phyloP scores from a whole-genome alignment of 305 asterid genomes.

The Plantago rigida region DNA sequence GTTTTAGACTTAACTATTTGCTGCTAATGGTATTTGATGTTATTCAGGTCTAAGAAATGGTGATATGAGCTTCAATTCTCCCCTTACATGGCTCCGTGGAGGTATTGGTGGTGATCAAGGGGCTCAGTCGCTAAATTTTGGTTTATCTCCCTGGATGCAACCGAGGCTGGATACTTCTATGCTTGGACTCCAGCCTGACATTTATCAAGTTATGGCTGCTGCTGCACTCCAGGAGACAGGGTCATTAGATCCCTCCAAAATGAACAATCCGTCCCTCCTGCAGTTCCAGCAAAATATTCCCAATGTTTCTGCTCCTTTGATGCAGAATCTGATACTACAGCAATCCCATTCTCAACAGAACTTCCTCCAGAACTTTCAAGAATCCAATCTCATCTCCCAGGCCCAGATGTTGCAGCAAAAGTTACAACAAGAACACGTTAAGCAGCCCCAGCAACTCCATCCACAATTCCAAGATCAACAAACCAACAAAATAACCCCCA shows the following conservation, averaged over 20 bases:
- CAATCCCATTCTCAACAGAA: conserved; percentile 50
- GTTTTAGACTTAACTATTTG: background rate
- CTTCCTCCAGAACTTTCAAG: conserved; percentile 51
- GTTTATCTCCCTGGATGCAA: conserved; percentile 69
- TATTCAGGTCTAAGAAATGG: conserved; percentile 49
- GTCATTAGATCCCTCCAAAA: conserved; percentile 51
- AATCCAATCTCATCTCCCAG: conserved; percentile 48
- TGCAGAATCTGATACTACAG: conserved; percentile 61
- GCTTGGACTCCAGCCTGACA: conserved; percentile 66
- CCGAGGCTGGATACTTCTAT: conserved; percentile 64
- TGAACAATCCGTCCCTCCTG: conserved; percentile 47
- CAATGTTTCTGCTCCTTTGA: conserved; percentile 32
- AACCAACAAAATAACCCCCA: conserved; percentile 33
- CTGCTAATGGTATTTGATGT: conserved; percentile 1
- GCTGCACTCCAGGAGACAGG: conserved; percentile 49
- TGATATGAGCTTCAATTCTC: conserved; percentile 48
- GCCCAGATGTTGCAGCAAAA: conserved; percentile 73
- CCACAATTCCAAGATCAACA: conserved; percentile 51
- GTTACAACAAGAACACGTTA: conserved; percentile 42
- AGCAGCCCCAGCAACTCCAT: conserved; percentile 38
- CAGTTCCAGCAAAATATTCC: conserved; percentile 61
- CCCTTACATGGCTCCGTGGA: conserved; percentile 65
- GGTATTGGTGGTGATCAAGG: conserved; percentile 55
- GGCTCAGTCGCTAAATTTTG: conserved; percentile 58
- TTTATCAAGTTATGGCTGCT: conserved; percentile 68